Conservation (phyloP, 2,329 filamentous ascomycete species). For the Fonsecaea multimorphosa region DNA sequence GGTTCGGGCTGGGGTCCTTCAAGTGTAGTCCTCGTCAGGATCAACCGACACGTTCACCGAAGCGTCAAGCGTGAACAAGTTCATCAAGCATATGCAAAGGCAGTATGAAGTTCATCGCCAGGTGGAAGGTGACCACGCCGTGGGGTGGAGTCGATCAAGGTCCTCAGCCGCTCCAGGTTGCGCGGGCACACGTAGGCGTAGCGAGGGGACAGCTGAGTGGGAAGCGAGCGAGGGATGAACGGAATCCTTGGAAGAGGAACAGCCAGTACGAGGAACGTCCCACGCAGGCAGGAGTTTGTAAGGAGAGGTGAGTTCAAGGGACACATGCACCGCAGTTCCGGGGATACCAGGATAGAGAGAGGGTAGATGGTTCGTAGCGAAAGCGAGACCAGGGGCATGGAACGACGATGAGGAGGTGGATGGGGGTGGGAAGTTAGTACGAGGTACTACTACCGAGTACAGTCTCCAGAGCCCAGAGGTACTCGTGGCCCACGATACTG, state of each 20-base stretch:
- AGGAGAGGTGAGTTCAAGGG: neutral
- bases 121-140: slow-evolving; percentile 2
- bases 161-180: slow-evolving; percentile 6
- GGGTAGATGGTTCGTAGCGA: neutral
- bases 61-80: neutral
- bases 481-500: no score
- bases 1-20: neutral
- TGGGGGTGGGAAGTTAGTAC: neutral
- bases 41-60: neutral
- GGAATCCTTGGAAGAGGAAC: neutral
- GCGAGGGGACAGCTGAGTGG: neutral
- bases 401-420: neutral
- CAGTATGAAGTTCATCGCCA: slow-evolving; percentile 1
- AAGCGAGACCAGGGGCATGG: neutral
- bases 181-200: neutral
- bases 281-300: neutral
- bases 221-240: neutral
- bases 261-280: neutral
- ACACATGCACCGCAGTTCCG: neutral
- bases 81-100: neutral
- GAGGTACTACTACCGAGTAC: neutral
- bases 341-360: neutral
- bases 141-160: neutral
- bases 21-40: neutral
- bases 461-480: no score